Conservation (phyloP, 768 basidiomycete species). For the Russula sp. region DNA sequence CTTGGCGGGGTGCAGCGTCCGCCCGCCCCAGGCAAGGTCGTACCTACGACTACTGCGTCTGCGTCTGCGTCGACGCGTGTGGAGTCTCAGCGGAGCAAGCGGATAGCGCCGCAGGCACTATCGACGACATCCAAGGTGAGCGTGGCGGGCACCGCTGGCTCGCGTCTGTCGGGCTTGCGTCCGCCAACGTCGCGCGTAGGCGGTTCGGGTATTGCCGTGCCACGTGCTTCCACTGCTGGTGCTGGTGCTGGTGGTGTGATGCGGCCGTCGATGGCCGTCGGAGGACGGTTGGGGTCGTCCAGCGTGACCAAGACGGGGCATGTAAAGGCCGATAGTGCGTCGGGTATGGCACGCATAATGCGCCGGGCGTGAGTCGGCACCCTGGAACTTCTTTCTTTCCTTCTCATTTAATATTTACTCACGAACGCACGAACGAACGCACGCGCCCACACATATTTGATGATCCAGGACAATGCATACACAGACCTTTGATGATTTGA, state of each 20-base stretch:
- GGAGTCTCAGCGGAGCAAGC: background rate
- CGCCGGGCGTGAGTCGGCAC: conserved; percentile 1
- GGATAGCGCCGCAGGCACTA: background rate
- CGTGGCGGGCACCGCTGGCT: background rate
- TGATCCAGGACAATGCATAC: background rate
- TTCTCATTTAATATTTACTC: background rate
- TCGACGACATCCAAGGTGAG: background rate
- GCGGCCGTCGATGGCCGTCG: background rate
- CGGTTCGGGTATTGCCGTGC: background rate
- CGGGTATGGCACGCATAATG: background rate
- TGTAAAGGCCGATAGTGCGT: background rate
- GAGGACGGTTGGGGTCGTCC: background rate
- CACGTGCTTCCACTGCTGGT: background rate
- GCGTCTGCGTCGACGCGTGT: background rate
- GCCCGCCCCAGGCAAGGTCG: background rate
- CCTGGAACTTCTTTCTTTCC: background rate
- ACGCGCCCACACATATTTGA: background rate
- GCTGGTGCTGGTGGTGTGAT: background rate
- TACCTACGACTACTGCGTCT: background rate
- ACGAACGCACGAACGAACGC: conserved; percentile 9
- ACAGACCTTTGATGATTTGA: background rate
- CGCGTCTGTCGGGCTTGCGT: conserved; percentile 7
- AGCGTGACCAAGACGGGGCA: background rate
- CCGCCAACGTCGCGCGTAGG: conserved; percentile 3
- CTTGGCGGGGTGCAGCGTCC: conserved; percentile 15